These are phyloP conservation scores for Lentinula lateritia DNA, from an alignment of 768 basidiomycete species.

Conservation along the genomic window DNA sequence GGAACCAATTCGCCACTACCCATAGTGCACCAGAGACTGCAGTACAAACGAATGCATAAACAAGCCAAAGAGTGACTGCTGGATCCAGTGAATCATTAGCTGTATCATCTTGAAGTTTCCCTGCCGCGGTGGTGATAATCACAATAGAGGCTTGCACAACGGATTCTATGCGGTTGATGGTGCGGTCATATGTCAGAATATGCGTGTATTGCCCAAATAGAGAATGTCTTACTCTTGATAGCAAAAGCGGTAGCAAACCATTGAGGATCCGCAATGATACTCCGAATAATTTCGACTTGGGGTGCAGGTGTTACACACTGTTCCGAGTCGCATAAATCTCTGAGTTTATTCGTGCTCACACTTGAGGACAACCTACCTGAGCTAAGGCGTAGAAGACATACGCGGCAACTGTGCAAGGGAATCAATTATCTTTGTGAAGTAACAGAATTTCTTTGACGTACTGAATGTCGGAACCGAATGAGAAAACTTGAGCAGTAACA, in stretches of 20 bases:
- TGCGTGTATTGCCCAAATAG: background rate
- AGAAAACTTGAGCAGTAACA: constrained; percentile 34
- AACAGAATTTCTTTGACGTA: constrained; percentile 11
- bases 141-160: constrained; percentile 36
- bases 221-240: constrained; percentile 28
- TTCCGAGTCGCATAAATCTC: background rate
- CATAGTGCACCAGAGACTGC: constrained; percentile 27
- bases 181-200: background rate
- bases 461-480: constrained; percentile 30
- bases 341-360: background rate
- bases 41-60: constrained; percentile 31
- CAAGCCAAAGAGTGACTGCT: constrained; percentile 33
- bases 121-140: constrained; percentile 36
- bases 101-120: constrained; percentile 32
- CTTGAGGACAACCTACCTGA: constrained; percentile 19
- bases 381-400: constrained; percentile 38
- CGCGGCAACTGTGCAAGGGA: constrained; percentile 24
- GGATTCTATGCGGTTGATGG: constrained; percentile 22
- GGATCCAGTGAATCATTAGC: constrained; percentile 27
- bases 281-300: constrained; percentile 33
- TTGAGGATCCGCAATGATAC: constrained; percentile 33
- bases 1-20: constrained; percentile 18
- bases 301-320: constrained; percentile 29
- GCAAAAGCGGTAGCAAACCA: constrained; percentile 38
- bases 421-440: background rate